phyloP scores from a whole-genome alignment of 2,329 filamentous ascomycete species.

The Xenosphaeropsis pyriputrescens region DNA sequence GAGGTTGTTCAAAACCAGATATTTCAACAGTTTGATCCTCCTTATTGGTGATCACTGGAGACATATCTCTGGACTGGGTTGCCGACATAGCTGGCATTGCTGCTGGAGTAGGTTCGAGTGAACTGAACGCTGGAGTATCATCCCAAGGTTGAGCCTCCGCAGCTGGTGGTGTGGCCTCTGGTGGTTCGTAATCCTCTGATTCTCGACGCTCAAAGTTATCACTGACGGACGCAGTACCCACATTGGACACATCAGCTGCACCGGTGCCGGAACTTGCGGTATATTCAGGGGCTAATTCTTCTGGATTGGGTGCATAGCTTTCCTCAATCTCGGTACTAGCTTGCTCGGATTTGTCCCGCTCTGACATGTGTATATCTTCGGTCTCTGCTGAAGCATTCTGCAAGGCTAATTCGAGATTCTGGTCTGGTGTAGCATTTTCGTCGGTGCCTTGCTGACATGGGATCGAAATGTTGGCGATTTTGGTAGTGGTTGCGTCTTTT shows the following conservation, averaged over 20 bases:
- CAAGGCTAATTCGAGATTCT: neutral
- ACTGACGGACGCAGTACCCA: neutral
- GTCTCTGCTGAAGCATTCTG: neutral
- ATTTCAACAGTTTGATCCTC: too few species aligned
- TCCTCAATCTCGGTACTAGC: slow-evolving; percentile 11
- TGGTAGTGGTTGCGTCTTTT: neutral
- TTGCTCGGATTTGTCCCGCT: neutral
- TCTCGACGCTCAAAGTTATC: slow-evolving; percentile 5
- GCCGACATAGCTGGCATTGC: too few species aligned
- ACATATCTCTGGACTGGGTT: too few species aligned
- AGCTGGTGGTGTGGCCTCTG: slow-evolving; percentile 21
- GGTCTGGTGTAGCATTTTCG: neutral
- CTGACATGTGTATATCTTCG: neutral
- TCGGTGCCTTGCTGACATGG: neutral
- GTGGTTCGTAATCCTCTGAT: slow-evolving; percentile 42
- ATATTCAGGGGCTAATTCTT: slow-evolving; percentile 4
- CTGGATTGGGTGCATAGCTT: slow-evolving; percentile 8
- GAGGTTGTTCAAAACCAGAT: too few species aligned
- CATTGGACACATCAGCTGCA: slow-evolving; percentile 2
- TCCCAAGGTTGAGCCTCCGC: slow-evolving; percentile 5
- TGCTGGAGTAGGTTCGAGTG: slow-evolving; percentile 16
- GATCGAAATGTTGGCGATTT: neutral
- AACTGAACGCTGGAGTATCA: slow-evolving; percentile 25
- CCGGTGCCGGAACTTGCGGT: slow-evolving; percentile 2
- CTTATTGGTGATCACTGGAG: too few species aligned